These are phyloP conservation scores for Leccinum rimulosum DNA, from an alignment of 768 basidiomycete species.

Conservation along the genomic window DNA sequence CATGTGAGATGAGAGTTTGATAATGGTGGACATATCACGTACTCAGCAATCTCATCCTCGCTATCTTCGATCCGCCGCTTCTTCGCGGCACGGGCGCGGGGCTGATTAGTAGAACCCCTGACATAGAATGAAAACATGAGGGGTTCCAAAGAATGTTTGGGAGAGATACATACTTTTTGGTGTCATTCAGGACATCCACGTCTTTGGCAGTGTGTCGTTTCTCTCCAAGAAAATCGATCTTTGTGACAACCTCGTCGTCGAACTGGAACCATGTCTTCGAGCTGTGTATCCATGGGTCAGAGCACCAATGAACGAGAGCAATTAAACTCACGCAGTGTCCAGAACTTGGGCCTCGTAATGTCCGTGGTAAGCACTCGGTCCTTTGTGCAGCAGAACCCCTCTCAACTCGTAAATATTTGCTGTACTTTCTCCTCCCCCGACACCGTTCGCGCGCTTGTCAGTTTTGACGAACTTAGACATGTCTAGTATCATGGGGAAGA, in stretches of 20 bases:
- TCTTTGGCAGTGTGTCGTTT: conserved; percentile 36
- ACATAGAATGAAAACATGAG: conserved; percentile 3
- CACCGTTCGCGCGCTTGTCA: conserved; percentile 25
- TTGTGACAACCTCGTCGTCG: conserved; percentile 84
- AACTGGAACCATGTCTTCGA: conserved; percentile 83
- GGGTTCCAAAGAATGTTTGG: neutral
- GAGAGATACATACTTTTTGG: conserved; percentile 28
- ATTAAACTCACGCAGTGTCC: conserved; percentile 55
- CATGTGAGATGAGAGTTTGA: conserved; percentile 18
- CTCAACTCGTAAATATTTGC: conserved; percentile 71
- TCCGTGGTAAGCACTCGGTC: conserved; percentile 87
- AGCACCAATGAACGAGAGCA: neutral
- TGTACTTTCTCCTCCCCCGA: conserved; percentile 13
- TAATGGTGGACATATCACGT: conserved; percentile 19
- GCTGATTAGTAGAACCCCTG: conserved; percentile 29
- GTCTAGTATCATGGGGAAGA: conserved; percentile 72
- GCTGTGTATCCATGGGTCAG: conserved; percentile 35
- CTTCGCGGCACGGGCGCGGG: conserved; percentile 41
- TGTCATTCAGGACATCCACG: conserved; percentile 26
- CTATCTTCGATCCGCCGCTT: conserved; percentile 57
- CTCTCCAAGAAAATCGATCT: conserved; percentile 53
- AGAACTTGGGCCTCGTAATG: conserved; percentile 87
- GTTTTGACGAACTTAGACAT: conserved; percentile 62
- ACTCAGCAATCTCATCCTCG: conserved; percentile 47
- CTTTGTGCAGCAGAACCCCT: conserved; percentile 87